Base-by-base conservation (phyloP, 108 stramenopile species). In the Cyclotella cryptica region DNA sequence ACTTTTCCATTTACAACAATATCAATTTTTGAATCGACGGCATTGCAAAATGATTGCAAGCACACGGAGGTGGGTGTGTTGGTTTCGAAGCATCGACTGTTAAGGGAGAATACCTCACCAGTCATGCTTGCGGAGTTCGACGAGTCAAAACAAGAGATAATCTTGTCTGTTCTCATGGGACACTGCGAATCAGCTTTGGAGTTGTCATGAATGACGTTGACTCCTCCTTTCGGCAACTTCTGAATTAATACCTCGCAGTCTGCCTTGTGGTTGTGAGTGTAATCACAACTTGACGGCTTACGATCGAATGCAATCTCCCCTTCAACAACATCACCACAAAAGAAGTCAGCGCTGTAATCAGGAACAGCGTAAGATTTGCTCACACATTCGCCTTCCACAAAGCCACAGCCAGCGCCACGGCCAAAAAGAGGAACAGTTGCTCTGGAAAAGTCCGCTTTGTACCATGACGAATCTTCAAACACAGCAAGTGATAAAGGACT, bases 361-460 rank as follows among this genome's bases (percentile, higher is more conserved):
- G 81, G 84, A 46, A 85, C 45, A 47, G 29, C 45, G 24, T 69
- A 35, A 8, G 64, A 70, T 55, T 72, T 66, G 29, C 62, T 61
- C 6, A 83, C 28, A n/a, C 85, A 85, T 29, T 85, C 60, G 10
- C 66, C 67, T 70, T 79, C 71, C 3, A 85, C 60, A 24, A 85
- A 85, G 13, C 78, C 85, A 58, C 85, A 85, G 19, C 85, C 85
- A 47, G 77, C 81, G 18, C 81, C 81, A 14, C 78, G 60, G 3
- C 85, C 85, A 74, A 85, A 85, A 27, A 74, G 61, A 26, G 81
- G 69, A 43, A 74, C 63, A 3, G 75, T 77, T 51, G 77, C 58
- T 17, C 27, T 67, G 7, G 66, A 72, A 69, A 74, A 83, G 64
- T 93, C 89, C 1, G 91, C 91, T 65, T 86, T 86, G 73, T 85